A percentile compares a stretch with the other conserved stretches of the same genome.
Conservation (phyloP, 83 land plant genomes). For the Thuja plicata region DNA sequence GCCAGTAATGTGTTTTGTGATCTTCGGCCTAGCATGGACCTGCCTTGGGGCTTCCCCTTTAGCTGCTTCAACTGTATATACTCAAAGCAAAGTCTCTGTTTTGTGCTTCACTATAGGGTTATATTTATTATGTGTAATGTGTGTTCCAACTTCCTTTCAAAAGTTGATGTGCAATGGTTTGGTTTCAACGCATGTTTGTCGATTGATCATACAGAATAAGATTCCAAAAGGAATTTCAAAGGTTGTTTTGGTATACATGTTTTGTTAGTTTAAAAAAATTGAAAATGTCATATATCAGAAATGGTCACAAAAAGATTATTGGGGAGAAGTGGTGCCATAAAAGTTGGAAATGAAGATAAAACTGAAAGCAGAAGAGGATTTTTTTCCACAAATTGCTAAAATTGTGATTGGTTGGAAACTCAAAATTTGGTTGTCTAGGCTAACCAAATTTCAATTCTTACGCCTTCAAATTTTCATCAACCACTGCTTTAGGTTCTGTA, state of each 20-base stretch:
- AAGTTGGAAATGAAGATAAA: background rate
- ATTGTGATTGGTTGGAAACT: background rate
- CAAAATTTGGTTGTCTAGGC: background rate
- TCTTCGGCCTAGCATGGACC: background rate
- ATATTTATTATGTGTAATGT: too few relatives aligned
- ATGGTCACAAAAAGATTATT: background rate
- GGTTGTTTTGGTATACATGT: background rate
- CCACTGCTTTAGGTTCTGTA: background rate
- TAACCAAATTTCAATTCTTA: background rate
- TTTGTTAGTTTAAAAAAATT: background rate
- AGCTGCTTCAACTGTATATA: background rate
- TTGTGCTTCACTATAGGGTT: background rate
- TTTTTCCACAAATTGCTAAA: background rate
- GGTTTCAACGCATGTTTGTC: background rate
- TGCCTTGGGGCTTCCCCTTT: background rate
- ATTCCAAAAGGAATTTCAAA: background rate
- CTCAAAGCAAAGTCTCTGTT: background rate
- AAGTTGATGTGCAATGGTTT: background rate
- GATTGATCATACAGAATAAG: background rate
- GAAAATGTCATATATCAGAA: background rate
- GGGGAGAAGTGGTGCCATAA: background rate
- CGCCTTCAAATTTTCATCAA: background rate
- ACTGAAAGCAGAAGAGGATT: background rate
- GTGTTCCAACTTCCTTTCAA: too few relatives aligned
- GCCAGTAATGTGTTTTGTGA: background rate